A percentile compares a stretch with the other conserved stretches of the same genome.
Conservation (phyloP, 805 yeast genomes). For the Candida orba region DNA sequence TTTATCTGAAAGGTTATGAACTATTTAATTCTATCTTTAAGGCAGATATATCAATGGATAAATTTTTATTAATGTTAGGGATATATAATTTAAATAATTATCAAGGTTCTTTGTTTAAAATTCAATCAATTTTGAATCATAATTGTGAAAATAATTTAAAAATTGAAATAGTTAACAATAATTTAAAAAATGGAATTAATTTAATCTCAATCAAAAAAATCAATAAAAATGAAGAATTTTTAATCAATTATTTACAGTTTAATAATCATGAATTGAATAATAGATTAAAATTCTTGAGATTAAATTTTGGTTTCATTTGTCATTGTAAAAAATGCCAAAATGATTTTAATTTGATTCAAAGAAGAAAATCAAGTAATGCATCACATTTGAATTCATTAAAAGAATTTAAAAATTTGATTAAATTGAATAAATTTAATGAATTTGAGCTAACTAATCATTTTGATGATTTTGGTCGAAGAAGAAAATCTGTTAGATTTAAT, state of each 20-base stretch:
- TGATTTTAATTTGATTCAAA: slow-evolving; percentile 39
- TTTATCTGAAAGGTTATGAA: slow-evolving; percentile 35
- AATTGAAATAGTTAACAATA: slow-evolving; percentile 36
- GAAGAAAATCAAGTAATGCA: slow-evolving; percentile 37
- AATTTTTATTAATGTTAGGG: slow-evolving; percentile 57
- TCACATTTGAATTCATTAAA: slow-evolving; percentile 10
- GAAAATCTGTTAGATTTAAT: slow-evolving; percentile 62
- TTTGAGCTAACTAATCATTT: slow-evolving; percentile 37
- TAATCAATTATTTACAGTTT: slow-evolving; percentile 66
- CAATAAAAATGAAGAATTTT: slow-evolving; percentile 57
- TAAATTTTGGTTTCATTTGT: slow-evolving; percentile 78
- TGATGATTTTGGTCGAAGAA: slow-evolving; percentile 32
- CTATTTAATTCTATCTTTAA: slow-evolving; percentile 42
- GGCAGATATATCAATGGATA: slow-evolving; percentile 37
- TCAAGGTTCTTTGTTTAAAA: slow-evolving; percentile 51
- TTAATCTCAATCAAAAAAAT: slow-evolving; percentile 55
- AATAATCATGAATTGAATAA: slow-evolving; percentile 45
- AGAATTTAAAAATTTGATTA: slow-evolving; percentile 43
- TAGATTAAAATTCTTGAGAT: slow-evolving; percentile 57
- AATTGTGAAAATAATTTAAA: slow-evolving; percentile 66
- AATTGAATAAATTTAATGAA: slow-evolving; percentile 31
- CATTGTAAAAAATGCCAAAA: slow-evolving; percentile 56
- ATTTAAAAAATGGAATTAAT: slow-evolving; percentile 42
- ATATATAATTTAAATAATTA: slow-evolving; percentile 69
- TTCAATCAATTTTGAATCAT: slow-evolving; percentile 71